Base-by-base conservation (phyloP, 495 filamentous ascomycete genomes). In the Neurospora hispaniola region DNA sequence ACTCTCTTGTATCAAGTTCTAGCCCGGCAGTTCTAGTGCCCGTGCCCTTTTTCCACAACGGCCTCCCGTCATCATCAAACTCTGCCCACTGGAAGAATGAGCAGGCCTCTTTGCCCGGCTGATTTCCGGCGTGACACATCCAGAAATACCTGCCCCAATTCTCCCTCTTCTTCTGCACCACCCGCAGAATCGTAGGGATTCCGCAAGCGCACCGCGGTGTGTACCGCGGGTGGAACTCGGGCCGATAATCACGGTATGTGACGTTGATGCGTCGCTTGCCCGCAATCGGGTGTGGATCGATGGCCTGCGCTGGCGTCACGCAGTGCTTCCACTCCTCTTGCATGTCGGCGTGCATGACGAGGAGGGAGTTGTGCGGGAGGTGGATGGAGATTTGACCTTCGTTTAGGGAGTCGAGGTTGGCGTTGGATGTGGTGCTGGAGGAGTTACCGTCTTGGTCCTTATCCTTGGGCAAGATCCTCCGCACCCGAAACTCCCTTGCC, bases 331-430 rank as follows among this genome's bases (percentile, higher is more conserved):
- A 93, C 70, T 87, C 88, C 74, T 93, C 91, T 76, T 93, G 91
- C 90, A 92, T 93, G 73, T 96, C 93, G 1, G 94, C 93, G 78
- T 97, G 93, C 96, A 99, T 99, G 5, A 98, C 83, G 0, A 99
- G 83, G 2, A 99, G 86, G 0, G 92, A 94, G 79, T 98, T 98
- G 81, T 99, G 96, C 2, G 94, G 94, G 0, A 98, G 88, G 78
- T 96, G 93, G 71, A 99, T 93, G 5, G 93, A 87, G 54, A 98
- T 94, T 75, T 96, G 94, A 6, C 95, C 95, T 76, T 92, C 89
- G 5, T 83, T 83, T 74, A 93, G 88, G 20, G 87, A 76, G 10
- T 76, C 77, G 11, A 27, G 4, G 69, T 66, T 66, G 69, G 2
- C 66, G 76, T 75, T 76, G 73, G 77, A 69, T 20, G 81, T 77